A percentile compares a stretch with the other conserved stretches of the same genome.
These are phyloP conservation scores for Whalleya microplaca DNA, from an alignment of 2,329 filamentous ascomycete species.

Conservation along the genomic window DNA sequence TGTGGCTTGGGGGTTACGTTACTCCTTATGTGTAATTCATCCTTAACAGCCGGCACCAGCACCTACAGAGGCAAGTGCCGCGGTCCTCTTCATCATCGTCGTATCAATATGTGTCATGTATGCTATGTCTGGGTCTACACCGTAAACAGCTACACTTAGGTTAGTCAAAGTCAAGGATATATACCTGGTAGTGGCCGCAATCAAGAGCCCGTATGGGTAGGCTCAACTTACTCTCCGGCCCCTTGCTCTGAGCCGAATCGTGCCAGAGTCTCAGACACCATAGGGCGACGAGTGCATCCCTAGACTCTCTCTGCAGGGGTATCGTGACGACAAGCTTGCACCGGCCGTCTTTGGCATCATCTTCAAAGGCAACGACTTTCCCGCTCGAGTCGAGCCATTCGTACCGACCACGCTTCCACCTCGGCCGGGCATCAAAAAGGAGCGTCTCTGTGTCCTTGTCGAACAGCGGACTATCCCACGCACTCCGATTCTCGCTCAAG, in stretches of 20 bases:
- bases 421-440: slow-evolving; percentile 10
- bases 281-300: slow-evolving; percentile 12
- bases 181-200: neutral
- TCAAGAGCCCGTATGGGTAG: neutral
- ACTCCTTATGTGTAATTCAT: no score
- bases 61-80: slow-evolving; percentile 8
- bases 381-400: slow-evolving; percentile 8
- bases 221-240: slow-evolving; percentile 6
- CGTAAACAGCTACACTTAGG: slow-evolving; percentile 2
- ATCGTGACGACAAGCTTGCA: slow-evolving; percentile 3
- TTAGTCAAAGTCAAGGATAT: slow-evolving; percentile 1
- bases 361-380: slow-evolving; percentile 9
- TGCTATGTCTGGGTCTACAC: neutral
- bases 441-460: neutral
- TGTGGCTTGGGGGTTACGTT: neutral
- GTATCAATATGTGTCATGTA: neutral
- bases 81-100: slow-evolving; percentile 7
- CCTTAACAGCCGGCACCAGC: slow-evolving; percentile 7
- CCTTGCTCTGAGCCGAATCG: slow-evolving; percentile 18
- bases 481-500: slow-evolving; percentile 1
- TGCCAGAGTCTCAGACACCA: slow-evolving; percentile 23
- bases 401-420: slow-evolving; percentile 11
- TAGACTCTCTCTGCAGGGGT: slow-evolving; percentile 2
- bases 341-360: slow-evolving; percentile 1
- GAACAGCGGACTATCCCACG: slow-evolving; percentile 6